These are phyloP conservation scores for Limnomonas spitsbergensis DNA, from an alignment of 139 green algal species.

Conservation along the genomic window DNA sequence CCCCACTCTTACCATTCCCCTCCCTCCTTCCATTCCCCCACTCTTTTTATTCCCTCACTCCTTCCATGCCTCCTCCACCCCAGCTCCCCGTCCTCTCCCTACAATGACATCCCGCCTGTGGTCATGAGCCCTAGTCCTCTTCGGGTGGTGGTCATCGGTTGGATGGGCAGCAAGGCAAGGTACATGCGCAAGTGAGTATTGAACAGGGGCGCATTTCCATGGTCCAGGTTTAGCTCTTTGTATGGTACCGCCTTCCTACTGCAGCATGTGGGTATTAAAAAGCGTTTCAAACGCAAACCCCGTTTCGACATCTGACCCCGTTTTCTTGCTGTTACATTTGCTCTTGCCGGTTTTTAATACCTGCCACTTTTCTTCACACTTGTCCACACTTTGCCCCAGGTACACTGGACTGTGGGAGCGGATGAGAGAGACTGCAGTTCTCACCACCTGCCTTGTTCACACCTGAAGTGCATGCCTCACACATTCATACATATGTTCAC, in stretches of 20 bases:
- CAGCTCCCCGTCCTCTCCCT: not conserved
- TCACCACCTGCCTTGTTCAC: conserved; percentile 23
- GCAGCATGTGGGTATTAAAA: too few relatives aligned
- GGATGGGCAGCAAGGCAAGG: conserved; percentile 37
- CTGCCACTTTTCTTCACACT: too few relatives aligned
- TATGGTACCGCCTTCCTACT: too few relatives aligned
- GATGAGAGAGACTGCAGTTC: conserved; percentile 34
- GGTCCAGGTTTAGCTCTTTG: too few relatives aligned
- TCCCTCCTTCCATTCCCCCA: too few relatives aligned
- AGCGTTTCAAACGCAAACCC: too few relatives aligned
- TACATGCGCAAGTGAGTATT: conserved; percentile 42
- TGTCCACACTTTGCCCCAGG: conserved; percentile 8
- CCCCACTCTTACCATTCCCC: too few relatives aligned
- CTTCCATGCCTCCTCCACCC: too few relatives aligned
- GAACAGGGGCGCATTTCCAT: not conserved
- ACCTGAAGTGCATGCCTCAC: conserved; percentile 17
- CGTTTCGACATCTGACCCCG: too few relatives aligned
- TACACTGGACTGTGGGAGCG: conserved; percentile 35
- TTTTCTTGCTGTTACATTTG: too few relatives aligned
- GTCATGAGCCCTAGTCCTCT: conserved; percentile 34
- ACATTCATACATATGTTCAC: not conserved
- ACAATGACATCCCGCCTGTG: conserved; percentile 25
- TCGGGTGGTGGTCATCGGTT: conserved; percentile 41
- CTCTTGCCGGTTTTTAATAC: too few relatives aligned
- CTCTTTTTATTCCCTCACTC: too few relatives aligned